phyloP scores from a whole-genome alignment of 106 monocot species.

The Narthecium ossifragum region DNA sequence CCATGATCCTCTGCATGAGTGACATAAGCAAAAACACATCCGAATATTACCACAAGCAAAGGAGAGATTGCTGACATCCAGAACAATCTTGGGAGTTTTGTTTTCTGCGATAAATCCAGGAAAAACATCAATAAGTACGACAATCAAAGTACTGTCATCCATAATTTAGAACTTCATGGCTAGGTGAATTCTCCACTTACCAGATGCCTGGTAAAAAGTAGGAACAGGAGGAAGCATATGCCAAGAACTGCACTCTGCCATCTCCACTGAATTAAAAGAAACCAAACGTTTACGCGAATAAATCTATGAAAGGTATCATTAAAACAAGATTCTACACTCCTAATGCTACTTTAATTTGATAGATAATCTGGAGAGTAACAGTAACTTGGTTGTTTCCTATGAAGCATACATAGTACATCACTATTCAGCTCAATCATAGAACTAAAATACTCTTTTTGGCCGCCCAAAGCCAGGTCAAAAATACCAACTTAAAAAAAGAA shows the following conservation, averaged over 20 bases:
- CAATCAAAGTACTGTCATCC: background rate
- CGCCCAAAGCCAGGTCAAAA: no score
- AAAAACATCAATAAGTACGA: background rate
- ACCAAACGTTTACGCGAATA: background rate
- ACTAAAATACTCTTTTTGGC: no score
- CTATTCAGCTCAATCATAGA: no score
- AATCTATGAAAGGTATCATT: background rate
- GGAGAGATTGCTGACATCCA: slow-evolving; percentile 74
- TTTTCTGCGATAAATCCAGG: slow-evolving; percentile 27
- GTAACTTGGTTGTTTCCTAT: no score
- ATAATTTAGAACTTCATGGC: background rate
- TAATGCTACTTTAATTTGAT: background rate
- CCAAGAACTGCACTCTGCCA: slow-evolving; percentile 78
- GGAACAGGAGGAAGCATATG: slow-evolving; percentile 44
- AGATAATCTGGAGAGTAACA: background rate
- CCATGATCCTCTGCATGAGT: slow-evolving; percentile 69
- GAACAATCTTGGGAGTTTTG: slow-evolving; percentile 52
- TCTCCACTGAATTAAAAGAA: slow-evolving; percentile 51
- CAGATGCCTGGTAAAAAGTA: slow-evolving; percentile 40
- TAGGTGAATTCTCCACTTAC: slow-evolving; percentile 25
- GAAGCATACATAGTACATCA: no score
- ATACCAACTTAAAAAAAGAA: background rate
- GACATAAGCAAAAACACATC: slow-evolving; percentile 49
- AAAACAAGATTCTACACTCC: background rate
- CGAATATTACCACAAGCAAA: slow-evolving; percentile 52